phyloP scores from a whole-genome alignment of 129 eudicot genomes.

The Ambrosia trifida region DNA sequence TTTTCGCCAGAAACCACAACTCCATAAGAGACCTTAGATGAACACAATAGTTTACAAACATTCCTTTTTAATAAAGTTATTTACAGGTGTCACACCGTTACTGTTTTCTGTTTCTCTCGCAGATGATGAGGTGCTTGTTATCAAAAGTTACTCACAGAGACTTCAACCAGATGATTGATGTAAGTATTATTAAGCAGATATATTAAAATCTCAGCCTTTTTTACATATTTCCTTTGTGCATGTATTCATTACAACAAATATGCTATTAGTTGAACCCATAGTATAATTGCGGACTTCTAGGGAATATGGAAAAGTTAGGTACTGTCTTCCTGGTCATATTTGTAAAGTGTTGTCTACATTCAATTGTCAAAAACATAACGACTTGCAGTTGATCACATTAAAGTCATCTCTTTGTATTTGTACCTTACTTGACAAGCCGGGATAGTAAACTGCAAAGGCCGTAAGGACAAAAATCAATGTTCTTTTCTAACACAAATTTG shows the following conservation, averaged over 20 bases:
- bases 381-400: slow-evolving; percentile 2
- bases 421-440: neutral
- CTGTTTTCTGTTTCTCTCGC: slow-evolving; percentile 36
- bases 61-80: slow-evolving; percentile 20
- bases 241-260: neutral
- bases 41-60: neutral
- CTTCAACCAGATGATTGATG: slow-evolving; percentile 91
- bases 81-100: neutral
- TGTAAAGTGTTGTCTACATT: slow-evolving; percentile 6
- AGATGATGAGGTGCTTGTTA: slow-evolving; percentile 88
- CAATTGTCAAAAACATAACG: slow-evolving; percentile 3
- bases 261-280: slow-evolving; percentile 11
- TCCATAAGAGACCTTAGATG: slow-evolving; percentile 18
- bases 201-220: neutral
- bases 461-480: no score
- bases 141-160: slow-evolving; percentile 95
- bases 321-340: slow-evolving; percentile 9
- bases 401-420: neutral
- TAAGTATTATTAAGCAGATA: slow-evolving; percentile 29
- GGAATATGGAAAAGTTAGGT: slow-evolving; percentile 17
- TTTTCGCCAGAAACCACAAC: slow-evolving; percentile 2
- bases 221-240: neutral
- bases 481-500: no score
- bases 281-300: slow-evolving; percentile 1
- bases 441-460: no score